Percentiles rank a stretch among this genome's conserved stretches.
These are phyloP conservation scores for Corymbia maculata DNA, from an alignment of 345 rosid species.

Conservation along the genomic window DNA sequence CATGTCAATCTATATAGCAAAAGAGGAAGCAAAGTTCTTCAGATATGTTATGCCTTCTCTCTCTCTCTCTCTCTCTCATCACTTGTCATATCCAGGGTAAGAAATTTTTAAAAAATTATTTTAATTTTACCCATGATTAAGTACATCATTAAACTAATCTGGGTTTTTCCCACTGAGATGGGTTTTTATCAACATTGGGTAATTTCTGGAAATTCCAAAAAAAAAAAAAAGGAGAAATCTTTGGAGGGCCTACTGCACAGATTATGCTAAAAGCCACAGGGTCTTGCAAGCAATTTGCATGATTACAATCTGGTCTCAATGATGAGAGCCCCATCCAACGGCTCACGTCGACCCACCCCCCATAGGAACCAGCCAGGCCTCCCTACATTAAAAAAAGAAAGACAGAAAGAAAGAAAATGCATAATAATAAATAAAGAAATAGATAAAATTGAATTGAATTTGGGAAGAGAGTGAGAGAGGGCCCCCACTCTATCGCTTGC, in stretches of 20 bases:
- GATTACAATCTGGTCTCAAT: background rate
- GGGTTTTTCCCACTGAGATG: background rate
- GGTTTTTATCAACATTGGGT: background rate
- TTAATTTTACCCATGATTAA: background rate
- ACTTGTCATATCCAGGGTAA: background rate
- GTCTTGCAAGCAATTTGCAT: background rate
- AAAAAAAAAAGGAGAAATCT: background rate
- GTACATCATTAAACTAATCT: background rate
- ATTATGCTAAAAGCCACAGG: background rate
- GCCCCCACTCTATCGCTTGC: background rate
- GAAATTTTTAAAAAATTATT: background rate
- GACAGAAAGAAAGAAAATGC: rapidly evolving
- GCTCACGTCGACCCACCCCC: background rate
- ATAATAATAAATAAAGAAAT: background rate
- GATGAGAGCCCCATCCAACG: background rate
- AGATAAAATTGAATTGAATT: background rate
- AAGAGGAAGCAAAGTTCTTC: background rate
- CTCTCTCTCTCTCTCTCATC: background rate
- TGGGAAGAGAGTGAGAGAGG: background rate
- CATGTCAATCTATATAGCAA: background rate
- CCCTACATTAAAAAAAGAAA: background rate
- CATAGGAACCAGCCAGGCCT: background rate
- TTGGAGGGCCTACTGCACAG: background rate
- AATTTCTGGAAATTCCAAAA: background rate
- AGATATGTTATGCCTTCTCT: background rate